Base-by-base conservation (phyloP, 78 protist species). In the Blattamonas nauphoetae region DNA sequence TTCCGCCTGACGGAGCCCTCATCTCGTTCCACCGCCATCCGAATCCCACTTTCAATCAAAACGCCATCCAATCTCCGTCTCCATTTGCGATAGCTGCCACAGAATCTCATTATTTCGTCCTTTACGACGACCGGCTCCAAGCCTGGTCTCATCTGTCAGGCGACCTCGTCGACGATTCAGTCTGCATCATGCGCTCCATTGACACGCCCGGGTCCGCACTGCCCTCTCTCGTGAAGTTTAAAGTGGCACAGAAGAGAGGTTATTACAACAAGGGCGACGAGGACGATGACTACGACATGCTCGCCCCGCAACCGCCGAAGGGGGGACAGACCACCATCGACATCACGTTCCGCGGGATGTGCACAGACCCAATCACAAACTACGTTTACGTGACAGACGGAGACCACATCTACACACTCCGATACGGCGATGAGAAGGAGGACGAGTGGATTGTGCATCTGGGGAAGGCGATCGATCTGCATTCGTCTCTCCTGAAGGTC, bases 51-150 rank as follows among this genome's bases (percentile, higher is more conserved):
- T 55, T 55, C 21, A n/a, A n/a, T n/a, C 21, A 11, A 29, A 21
- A 55, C 71, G 71, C 21, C 71, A 55, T 55, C 21, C 71, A 55
- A 21, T 55, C 11, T 21, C 83, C 83, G 43, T 79, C 6, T 11
- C 83, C 83, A 4, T 32, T 79, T 11, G 83, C 42, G 45, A 6
- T 79, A 6, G 83, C 83, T 5, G 83, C 83, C 45, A 33, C 83
- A 5, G 83, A 79, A 11, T 79, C 21, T 6, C 83, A 79, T 21
- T 79, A 32, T 11, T 21, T 79, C 29, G 83, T 79, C 45, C 6
- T 79, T 6, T 79, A 79, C 83, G 43, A 21, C 41, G 83, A 79
- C 41, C 83, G 83, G 42, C 6, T 79, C 45, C 83, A 79, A 11
- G 83, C 6, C 83, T 79, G 83, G 43, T 55, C 71, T 11, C 71